These are phyloP conservation scores for Polyplosphaeria fusca DNA, from an alignment of 495 filamentous ascomycete species.

Conservation along the genomic window DNA sequence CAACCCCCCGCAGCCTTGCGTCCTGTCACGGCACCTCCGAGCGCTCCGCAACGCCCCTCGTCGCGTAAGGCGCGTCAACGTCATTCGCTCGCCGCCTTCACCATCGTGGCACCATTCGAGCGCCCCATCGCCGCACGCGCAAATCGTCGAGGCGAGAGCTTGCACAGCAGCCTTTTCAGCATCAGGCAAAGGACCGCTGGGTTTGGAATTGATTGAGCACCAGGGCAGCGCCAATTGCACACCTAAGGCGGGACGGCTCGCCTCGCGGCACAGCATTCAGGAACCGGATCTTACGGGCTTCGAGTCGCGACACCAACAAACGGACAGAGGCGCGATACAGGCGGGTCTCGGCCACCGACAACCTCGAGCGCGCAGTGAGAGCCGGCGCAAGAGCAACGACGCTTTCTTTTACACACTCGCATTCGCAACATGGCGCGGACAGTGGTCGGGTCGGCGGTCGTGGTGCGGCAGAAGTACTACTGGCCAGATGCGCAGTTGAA, in stretches of 20 bases:
- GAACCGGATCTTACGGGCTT: background rate
- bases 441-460: constrained; percentile 33
- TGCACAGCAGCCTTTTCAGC: background rate
- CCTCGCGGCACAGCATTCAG: background rate
- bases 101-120: constrained; percentile 1
- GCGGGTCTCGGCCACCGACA: background rate
- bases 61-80: constrained; percentile 3
- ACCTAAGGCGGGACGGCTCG: background rate
- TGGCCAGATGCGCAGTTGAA: constrained; percentile 94
- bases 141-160: background rate
- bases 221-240: background rate
- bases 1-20: background rate
- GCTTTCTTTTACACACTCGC: background rate
- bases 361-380: background rate
- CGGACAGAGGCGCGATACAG: background rate
- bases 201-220: background rate
- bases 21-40: background rate
- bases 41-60: background rate
- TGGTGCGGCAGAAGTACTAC: constrained; percentile 65
- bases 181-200: background rate
- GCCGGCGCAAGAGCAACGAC: background rate
- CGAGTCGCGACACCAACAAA: background rate
- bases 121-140: background rate
- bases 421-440: constrained; percentile 27
- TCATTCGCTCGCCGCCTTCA: constrained; percentile 1